Evolutionary conservation across 2,329 filamentous ascomycete genomes (phyloP).

Genomic region (Botryosphaeria agaves): DNA sequence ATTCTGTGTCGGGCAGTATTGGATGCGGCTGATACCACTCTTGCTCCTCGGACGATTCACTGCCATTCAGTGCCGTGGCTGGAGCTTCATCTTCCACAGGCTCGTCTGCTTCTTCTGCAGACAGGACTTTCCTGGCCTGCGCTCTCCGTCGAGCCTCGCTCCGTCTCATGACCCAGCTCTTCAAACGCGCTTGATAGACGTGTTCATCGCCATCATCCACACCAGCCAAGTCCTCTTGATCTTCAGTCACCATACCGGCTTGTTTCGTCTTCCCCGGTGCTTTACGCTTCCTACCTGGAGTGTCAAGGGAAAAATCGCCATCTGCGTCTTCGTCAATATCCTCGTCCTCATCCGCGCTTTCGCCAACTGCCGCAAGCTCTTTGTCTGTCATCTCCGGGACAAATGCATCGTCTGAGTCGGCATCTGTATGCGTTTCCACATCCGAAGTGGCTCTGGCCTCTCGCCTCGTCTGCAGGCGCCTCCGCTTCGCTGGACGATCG

Average conservation of each 20-base stretch:
- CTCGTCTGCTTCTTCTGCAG: constrained; percentile 5
- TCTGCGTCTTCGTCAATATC: constrained; percentile 19
- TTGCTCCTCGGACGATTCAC: constrained; percentile 22
- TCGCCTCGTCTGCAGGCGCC: constrained; percentile 15
- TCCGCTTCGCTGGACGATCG: constrained; percentile 22
- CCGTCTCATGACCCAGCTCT: constrained; percentile 54
- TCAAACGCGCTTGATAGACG: constrained; percentile 59
- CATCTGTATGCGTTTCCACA: constrained; percentile 11
- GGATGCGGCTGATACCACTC: constrained; percentile 85
- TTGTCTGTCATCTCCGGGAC: constrained; percentile 22
- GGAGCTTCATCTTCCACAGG: constrained; percentile 10
- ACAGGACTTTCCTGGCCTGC: constrained; percentile 15
- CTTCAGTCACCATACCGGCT: constrained; percentile 10
- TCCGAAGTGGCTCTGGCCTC: constrained; percentile 7
- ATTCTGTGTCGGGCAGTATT: constrained; percentile 54
- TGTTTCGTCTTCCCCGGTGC: constrained; percentile 10
- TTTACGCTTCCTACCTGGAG: constrained; percentile 21
- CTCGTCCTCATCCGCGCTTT: constrained; percentile 17
- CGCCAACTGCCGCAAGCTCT: constrained; percentile 18
- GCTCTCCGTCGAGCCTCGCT: constrained; percentile 38
- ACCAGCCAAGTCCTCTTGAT: constrained; percentile 37
- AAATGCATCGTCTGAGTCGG: constrained; percentile 23
- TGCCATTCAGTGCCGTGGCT: neutral
- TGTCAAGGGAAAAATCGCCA: constrained; percentile 15
- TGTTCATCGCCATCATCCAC: constrained; percentile 82